These are phyloP conservation scores for Hanseniaspora thailandica DNA, from an alignment of 805 yeast species.

Conservation along the genomic window DNA sequence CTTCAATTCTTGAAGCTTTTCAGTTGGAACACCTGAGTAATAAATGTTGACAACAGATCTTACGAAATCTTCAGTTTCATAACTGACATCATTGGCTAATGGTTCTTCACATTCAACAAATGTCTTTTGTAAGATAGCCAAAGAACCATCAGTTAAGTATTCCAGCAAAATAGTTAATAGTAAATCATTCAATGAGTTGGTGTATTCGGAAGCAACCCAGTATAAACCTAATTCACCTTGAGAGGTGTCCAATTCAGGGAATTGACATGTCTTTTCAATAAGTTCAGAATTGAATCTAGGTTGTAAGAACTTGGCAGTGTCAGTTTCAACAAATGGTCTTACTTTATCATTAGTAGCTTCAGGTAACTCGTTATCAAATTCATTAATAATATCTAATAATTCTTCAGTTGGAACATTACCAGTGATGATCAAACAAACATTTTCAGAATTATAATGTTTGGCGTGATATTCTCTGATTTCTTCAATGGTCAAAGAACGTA, in stretches of 20 bases:
- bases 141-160: constrained; percentile 66
- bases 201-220: constrained; percentile 70
- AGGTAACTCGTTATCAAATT: constrained; percentile 51
- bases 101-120: constrained; percentile 79
- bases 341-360: constrained; percentile 26
- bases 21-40: constrained; percentile 67
- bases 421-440: constrained; percentile 68
- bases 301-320: constrained; percentile 5
- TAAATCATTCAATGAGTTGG: constrained; percentile 40
- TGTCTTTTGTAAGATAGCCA: constrained; percentile 58
- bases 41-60: constrained; percentile 45
- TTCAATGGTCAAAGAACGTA: constrained; percentile 60
- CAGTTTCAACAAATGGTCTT: constrained; percentile 72
- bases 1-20: constrained; percentile 44
- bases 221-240: constrained; percentile 62
- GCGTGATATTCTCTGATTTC: constrained; percentile 68
- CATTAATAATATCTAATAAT: constrained; percentile 44
- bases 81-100: constrained; percentile 56
- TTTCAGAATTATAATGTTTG: constrained; percentile 65
- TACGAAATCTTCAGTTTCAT: constrained; percentile 62
- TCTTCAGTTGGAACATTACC: constrained; percentile 76
- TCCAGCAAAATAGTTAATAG: constrained; percentile 63
- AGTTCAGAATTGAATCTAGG: constrained; percentile 13
- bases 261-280: constrained; percentile 43
- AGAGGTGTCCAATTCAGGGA: constrained; percentile 82